phyloP scores from a whole-genome alignment of 192 early-diverging fungal species.

The Hyaloraphidium curvatum region DNA sequence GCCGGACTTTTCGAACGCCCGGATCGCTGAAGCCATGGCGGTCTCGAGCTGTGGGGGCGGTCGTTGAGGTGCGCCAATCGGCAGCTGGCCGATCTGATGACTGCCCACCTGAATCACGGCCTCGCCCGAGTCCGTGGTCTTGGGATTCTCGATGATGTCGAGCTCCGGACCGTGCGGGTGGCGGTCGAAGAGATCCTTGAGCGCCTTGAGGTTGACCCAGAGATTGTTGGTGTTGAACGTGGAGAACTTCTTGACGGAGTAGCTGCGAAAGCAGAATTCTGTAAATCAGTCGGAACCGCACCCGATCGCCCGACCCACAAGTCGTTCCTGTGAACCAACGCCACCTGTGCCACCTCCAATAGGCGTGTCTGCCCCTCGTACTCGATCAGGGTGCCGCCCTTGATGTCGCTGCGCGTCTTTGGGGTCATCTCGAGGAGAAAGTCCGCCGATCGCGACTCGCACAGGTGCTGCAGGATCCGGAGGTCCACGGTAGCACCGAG shows the following conservation, averaged over 20 bases:
- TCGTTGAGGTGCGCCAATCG: no score
- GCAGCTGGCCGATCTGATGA: no score
- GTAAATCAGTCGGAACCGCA: no score
- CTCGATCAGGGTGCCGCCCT: conserved; percentile 98
- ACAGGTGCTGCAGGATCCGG: conserved; percentile 87
- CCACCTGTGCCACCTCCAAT: conserved; percentile 96
- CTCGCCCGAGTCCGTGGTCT: conserved; percentile 80
- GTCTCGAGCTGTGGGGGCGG: no score
- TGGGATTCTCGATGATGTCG: conserved; percentile 96
- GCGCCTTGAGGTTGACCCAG: conserved; percentile 68
- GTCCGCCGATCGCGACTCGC: conserved; percentile 61
- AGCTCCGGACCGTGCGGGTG: conserved; percentile 63
- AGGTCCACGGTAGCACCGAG: no score
- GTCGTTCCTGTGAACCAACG: conserved; percentile 75
- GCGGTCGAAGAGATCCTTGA: conserved; percentile 66
- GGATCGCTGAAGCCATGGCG: conserved; percentile 95
- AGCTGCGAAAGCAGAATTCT: no score
- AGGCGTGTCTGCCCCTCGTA: conserved; percentile 85
- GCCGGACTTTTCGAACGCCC: conserved; percentile 83
- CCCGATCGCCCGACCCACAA: no score
- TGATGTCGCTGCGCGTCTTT: conserved; percentile 98
- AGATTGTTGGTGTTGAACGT: conserved; percentile 99
- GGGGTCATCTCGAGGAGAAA: conserved; percentile 98
- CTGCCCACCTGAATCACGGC: conserved; percentile 95
- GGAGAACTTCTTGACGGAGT: conserved; percentile 98